Conservation (phyloP, 768 basidiomycete species). For the Leccinellum albellum region DNA sequence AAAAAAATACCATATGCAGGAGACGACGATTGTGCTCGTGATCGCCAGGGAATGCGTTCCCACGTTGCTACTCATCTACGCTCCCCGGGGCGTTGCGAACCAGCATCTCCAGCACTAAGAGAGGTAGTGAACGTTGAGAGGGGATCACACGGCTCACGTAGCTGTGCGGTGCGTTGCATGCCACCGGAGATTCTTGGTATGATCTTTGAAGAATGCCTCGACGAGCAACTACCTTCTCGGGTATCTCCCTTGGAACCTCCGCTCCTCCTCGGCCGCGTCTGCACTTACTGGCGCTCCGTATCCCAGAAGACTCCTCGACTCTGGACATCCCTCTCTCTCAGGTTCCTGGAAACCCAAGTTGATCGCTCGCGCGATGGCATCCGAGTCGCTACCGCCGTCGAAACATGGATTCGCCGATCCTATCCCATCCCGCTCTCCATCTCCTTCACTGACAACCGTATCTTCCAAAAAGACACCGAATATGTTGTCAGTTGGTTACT, state of each 20-base stretch:
- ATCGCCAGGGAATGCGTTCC: background rate
- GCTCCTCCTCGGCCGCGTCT: constrained; percentile 25
- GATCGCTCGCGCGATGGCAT: constrained; percentile 19
- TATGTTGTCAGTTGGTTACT: constrained; percentile 18
- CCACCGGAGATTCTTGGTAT: constrained; percentile 39
- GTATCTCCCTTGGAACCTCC: constrained; percentile 13
- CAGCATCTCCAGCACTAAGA: background rate
- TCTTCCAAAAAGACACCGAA: constrained; percentile 25
- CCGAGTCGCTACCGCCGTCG: constrained; percentile 12
- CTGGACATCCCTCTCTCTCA: constrained; percentile 25
- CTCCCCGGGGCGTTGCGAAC: background rate
- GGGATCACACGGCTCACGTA: background rate
- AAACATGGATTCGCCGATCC: constrained; percentile 24
- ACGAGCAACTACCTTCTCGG: background rate
- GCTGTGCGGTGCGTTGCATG: constrained; percentile 9
- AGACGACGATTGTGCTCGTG: background rate
- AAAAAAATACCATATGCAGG: background rate
- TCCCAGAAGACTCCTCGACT: constrained; percentile 15
- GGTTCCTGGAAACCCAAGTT: constrained; percentile 18
- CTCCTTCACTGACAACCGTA: constrained; percentile 24
- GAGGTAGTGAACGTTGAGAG: background rate
- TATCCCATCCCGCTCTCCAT: constrained; percentile 21
- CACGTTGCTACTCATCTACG: background rate
- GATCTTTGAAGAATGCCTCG: constrained; percentile 23
- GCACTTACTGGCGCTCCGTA: constrained; percentile 24